Percentiles rank a stretch among this genome's conserved stretches.
phyloP scores from a whole-genome alignment of 2,329 filamentous ascomycete genomes.

The Pseudovirgaria hyperparasitica region DNA sequence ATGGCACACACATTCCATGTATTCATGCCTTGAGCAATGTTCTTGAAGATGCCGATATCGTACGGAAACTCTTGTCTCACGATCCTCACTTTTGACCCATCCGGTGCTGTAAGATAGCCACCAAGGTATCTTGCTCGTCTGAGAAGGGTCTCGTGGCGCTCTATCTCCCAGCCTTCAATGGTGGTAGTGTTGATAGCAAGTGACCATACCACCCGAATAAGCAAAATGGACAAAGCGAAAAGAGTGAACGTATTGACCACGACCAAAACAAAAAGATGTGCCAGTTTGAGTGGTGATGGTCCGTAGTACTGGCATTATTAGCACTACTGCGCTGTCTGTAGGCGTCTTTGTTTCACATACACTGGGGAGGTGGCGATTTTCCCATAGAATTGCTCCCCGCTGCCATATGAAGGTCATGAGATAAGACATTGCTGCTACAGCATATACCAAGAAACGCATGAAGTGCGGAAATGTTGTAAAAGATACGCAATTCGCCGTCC shows the following conservation, averaged over 20 bases:
- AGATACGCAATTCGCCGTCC: conserved; percentile 74
- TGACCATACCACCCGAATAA: conserved; percentile 44
- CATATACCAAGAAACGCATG: conserved; percentile 61
- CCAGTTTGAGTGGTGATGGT: conserved; percentile 44
- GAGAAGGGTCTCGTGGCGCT: conserved; percentile 33
- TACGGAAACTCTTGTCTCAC: conserved; percentile 67
- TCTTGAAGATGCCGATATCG: conserved; percentile 62
- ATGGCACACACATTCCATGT: conserved; percentile 36
- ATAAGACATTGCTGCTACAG: conserved; percentile 49
- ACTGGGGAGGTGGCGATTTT: conserved; percentile 51
- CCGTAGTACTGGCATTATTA: conserved; percentile 48
- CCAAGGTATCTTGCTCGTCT: conserved; percentile 36
- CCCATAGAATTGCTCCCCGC: conserved; percentile 50
- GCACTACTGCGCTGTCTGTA: conserved; percentile 1
- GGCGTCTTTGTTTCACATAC: conserved; percentile 25
- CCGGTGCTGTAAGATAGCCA: conserved; percentile 43
- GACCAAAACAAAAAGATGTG: conserved; percentile 47
- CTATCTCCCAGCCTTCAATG: conserved; percentile 64
- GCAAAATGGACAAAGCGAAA: conserved; percentile 51
- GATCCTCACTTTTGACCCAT: conserved; percentile 42
- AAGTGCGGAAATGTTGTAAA: conserved; percentile 75
- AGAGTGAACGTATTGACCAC: conserved; percentile 46
- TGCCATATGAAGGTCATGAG: conserved; percentile 49
- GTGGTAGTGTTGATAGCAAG: conserved; percentile 62
- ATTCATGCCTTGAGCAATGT: conserved; percentile 67